Evolutionary conservation across 306 rosid species (phyloP).

Genomic region (Vigna radiata): DNA sequence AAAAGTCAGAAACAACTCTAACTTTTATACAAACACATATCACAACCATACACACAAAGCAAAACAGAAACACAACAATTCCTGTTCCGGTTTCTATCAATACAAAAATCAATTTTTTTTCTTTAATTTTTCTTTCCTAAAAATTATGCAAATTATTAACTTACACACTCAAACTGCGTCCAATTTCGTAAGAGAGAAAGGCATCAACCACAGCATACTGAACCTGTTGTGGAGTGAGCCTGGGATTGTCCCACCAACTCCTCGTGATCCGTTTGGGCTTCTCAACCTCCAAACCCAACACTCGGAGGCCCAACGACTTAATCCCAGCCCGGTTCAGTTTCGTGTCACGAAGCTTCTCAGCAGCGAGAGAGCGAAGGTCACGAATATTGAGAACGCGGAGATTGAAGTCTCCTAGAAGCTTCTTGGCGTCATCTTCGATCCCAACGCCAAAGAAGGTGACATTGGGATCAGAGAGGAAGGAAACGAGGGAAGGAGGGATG

Average conservation of each 20-base stretch:
- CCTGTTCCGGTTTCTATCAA: no score
- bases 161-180: background rate
- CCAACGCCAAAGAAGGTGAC: slow-evolving; percentile 52
- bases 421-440: slow-evolving; percentile 42
- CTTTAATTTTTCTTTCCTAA: no score
- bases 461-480: slow-evolving; percentile 21
- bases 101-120: no score
- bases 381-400: slow-evolving; percentile 18
- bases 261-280: slow-evolving; percentile 37
- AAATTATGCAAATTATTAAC: no score
- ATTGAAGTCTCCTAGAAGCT: slow-evolving; percentile 37
- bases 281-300: slow-evolving; percentile 29
- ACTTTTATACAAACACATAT: no score
- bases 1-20: no score
- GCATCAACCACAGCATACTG: slow-evolving; percentile 53
- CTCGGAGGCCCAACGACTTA: slow-evolving; percentile 26
- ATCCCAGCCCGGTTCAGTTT: slow-evolving; percentile 29
- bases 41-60: no score
- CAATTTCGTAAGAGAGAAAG: slow-evolving; percentile 45
- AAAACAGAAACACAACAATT: no score
- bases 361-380: slow-evolving; percentile 47
- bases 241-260: slow-evolving; percentile 44
- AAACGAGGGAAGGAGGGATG: slow-evolving; percentile 33
- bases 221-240: slow-evolving; percentile 45
- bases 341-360: background rate